These are phyloP conservation scores for Eucalyptus erythrocorys DNA, from an alignment of 345 rosid species.

Conservation along the genomic window DNA sequence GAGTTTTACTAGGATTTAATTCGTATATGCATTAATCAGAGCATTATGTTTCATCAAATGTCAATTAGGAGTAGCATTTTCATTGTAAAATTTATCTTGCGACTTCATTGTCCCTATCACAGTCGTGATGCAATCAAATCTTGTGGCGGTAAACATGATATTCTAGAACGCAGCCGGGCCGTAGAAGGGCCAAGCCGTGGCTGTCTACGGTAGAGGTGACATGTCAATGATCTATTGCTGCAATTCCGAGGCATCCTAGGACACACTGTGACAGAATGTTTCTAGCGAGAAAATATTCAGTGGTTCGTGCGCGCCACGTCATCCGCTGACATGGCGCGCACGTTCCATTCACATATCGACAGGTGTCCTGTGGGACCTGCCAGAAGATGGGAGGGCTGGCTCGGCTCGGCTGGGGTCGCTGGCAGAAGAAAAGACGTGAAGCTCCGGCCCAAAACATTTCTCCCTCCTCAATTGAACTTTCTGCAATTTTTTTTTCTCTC, in stretches of 20 bases:
- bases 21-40: background rate
- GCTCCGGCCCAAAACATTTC: no score
- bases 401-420: no score
- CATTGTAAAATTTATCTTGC: background rate
- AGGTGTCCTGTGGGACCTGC: no score
- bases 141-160: background rate
- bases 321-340: no score
- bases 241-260: accelerated
- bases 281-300: no score
- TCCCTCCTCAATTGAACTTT: no score
- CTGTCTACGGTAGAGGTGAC: background rate
- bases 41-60: background rate
- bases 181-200: accelerated
- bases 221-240: background rate
- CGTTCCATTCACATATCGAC: no score
- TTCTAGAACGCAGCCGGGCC: background rate
- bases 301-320: no score
- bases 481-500: no score
- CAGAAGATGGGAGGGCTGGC: no score
- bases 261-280: background rate
- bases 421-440: no score
- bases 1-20: background rate
- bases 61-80: background rate
- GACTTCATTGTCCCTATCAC: background rate
- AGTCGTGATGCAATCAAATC: background rate